Evolutionary conservation across 2,329 filamentous ascomycete genomes (phyloP).

Genomic region (Chrysosporium keratinophilum): DNA sequence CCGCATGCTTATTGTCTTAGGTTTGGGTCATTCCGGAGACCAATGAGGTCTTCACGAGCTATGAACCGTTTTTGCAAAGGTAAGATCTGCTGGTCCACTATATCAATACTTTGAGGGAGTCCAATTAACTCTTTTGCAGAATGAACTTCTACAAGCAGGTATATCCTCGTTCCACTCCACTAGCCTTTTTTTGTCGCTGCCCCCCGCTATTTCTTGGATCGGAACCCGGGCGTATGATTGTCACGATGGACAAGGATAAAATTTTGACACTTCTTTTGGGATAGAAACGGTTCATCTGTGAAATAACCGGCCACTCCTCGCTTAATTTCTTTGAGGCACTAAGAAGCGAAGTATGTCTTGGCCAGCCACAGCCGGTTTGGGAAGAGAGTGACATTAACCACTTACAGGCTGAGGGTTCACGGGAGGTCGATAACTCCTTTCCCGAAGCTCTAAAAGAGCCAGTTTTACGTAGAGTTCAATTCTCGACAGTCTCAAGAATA

Average conservation of each 20-base stretch:
- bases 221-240: not conserved
- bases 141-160: conserved; percentile 93
- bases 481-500: conserved; percentile 77
- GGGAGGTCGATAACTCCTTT: conserved; percentile 83
- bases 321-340: conserved; percentile 88
- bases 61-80: conserved; percentile 79
- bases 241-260: not conserved
- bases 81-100: conserved; percentile 37
- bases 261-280: conserved; percentile 7
- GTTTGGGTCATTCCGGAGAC: conserved; percentile 88
- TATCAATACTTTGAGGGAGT: not conserved
- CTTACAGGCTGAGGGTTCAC: conserved; percentile 61
- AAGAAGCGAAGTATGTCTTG: conserved; percentile 66
- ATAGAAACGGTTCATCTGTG: conserved; percentile 82
- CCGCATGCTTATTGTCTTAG: conserved; percentile 47
- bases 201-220: not conserved
- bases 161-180: conserved; percentile 15
- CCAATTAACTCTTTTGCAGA: conserved; percentile 36
- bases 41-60: conserved; percentile 77
- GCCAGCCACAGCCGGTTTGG: not conserved
- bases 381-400: not conserved
- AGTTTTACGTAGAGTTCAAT: conserved; percentile 82
- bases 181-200: not conserved
- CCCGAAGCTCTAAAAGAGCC: conserved; percentile 85
- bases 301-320: conserved; percentile 86